These are phyloP conservation scores for Termitomyces sp. DNA, from an alignment of 768 basidiomycete genomes.

Conservation along the genomic window DNA sequence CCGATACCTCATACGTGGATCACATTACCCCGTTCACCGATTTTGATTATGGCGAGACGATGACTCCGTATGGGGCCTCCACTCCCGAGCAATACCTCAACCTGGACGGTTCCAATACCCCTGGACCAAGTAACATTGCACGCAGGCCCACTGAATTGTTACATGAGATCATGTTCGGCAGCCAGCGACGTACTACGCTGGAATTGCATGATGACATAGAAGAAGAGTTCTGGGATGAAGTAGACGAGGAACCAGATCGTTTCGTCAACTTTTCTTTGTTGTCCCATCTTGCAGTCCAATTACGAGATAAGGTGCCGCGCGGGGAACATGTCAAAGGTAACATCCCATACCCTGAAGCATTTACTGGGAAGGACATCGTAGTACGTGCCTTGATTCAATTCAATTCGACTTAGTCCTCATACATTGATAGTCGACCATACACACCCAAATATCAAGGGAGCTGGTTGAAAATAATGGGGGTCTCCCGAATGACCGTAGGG, in stretches of 20 bases:
- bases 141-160: conserved; percentile 17
- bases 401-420: background rate
- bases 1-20: conserved; percentile 2
- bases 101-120: conserved; percentile 1
- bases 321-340: conserved; percentile 93
- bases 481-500: conserved; percentile 68
- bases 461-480: conserved; percentile 64
- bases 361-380: conserved; percentile 93
- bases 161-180: conserved; percentile 12
- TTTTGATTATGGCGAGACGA: background rate
- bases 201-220: conserved; percentile 36
- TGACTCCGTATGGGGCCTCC: background rate
- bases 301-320: conserved; percentile 86
- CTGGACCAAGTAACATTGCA: conserved; percentile 14
- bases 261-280: conserved; percentile 88
- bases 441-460: conserved; percentile 78
- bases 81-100: conserved; percentile 10
- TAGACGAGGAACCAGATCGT: conserved; percentile 56
- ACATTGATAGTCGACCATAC: conserved; percentile 71
- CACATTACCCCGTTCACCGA: background rate
- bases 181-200: conserved; percentile 4
- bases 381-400: conserved; percentile 41
- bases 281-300: conserved; percentile 82
- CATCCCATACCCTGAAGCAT: conserved; percentile 85
- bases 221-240: conserved; percentile 41